These are phyloP conservation scores for Entomophthora muscae DNA, from an alignment of 371 early-diverging fungal species.

Conservation along the genomic window DNA sequence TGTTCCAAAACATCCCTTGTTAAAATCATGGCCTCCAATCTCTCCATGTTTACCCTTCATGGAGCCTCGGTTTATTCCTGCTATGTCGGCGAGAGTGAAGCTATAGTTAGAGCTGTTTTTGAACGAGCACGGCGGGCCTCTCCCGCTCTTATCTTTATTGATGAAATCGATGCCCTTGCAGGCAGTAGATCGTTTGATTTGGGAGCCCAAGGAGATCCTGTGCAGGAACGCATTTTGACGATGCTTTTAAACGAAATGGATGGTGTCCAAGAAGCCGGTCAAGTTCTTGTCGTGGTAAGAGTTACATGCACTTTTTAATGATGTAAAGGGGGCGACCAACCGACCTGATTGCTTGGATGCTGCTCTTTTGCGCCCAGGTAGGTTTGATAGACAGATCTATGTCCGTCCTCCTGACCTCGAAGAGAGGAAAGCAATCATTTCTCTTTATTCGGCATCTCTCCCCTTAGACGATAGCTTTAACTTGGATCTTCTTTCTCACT, in stretches of 20 bases:
- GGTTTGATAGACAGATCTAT: constrained; percentile 85
- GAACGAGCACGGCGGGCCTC: constrained; percentile 62
- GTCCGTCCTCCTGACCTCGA: constrained; percentile 63
- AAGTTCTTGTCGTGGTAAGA: constrained; percentile 58
- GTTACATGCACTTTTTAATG: background rate
- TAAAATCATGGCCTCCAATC: constrained; percentile 59
- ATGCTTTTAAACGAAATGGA: constrained; percentile 95
- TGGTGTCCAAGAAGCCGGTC: constrained; percentile 60
- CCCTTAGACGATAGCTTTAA: constrained; percentile 52
- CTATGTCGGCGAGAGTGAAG: constrained; percentile 92
- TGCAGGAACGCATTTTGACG: constrained; percentile 74
- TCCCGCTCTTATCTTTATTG: constrained; percentile 88
- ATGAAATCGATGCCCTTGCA: constrained; percentile 97
- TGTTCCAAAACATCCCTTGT: constrained; percentile 97
- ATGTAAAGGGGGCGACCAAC: constrained; percentile 88
- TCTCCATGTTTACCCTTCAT: constrained; percentile 71
- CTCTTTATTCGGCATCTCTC: constrained; percentile 65
- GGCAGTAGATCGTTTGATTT: constrained; percentile 46
- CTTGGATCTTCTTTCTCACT: constrained; percentile 35
- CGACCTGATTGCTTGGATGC: constrained; percentile 91
- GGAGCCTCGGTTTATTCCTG: constrained; percentile 82
- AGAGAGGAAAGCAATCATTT: constrained; percentile 66
- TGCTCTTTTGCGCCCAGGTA: constrained; percentile 86
- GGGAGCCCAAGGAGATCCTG: constrained; percentile 43
- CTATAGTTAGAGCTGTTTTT: constrained; percentile 76